These are phyloP conservation scores for Cutaneotrichosporon sp. DNA, from an alignment of 1,284 basidiomycete species.

Conservation along the genomic window DNA sequence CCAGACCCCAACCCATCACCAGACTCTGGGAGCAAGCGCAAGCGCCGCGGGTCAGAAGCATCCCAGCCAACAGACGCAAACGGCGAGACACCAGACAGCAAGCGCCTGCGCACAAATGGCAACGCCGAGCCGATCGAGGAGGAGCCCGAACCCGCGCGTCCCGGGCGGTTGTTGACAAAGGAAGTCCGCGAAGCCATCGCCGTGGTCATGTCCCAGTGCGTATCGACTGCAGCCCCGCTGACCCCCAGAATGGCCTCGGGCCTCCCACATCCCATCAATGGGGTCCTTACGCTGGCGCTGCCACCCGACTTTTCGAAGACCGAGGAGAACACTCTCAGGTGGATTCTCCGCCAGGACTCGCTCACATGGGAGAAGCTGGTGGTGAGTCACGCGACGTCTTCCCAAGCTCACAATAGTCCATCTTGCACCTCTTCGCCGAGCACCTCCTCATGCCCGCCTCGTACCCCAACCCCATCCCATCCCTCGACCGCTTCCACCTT, in stretches of 20 bases:
- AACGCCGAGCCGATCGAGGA: conserved; percentile 14
- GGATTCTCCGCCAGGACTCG: conserved; percentile 34
- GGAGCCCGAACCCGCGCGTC: conserved; percentile 6
- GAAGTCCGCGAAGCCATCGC: conserved; percentile 41
- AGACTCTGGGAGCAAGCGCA: neutral
- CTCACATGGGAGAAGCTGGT: conserved; percentile 46
- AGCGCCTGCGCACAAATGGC: conserved; percentile 16
- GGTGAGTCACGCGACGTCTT: conserved; percentile 24
- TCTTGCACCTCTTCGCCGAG: conserved; percentile 42
- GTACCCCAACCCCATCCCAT: conserved; percentile 50
- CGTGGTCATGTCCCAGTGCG: conserved; percentile 40
- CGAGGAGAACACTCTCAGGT: conserved; percentile 48
- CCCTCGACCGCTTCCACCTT: conserved; percentile 38
- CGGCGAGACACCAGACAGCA: conserved; percentile 18
- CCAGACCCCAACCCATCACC: neutral
- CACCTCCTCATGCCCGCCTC: conserved; percentile 43
- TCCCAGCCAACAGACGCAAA: conserved; percentile 2
- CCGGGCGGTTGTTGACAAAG: conserved; percentile 23
- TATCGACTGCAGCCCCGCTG: conserved; percentile 6
- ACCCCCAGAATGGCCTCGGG: conserved; percentile 39
- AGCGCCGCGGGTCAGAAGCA: neutral
- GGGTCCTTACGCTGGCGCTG: conserved; percentile 38
- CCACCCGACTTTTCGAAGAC: conserved; percentile 41
- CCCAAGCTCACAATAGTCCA: conserved; percentile 31
- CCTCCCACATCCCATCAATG: conserved; percentile 43